Conservation (phyloP, 441 rosid genomes). For the Pelargonium fulgidum region DNA sequence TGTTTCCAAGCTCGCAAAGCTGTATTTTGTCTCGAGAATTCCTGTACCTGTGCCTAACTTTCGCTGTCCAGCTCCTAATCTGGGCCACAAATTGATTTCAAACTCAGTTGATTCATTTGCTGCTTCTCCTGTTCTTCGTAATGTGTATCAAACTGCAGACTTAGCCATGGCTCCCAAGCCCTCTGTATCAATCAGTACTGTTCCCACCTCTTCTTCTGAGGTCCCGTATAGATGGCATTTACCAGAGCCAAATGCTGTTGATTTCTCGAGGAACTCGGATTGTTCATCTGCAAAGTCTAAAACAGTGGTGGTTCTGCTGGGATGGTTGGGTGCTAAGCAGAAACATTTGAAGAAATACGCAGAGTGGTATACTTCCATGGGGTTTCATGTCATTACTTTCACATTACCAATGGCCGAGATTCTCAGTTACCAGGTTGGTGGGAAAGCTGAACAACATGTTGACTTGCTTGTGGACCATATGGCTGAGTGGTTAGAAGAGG, state of each 20-base stretch:
- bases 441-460: conserved; percentile 76
- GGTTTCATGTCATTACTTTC: conserved; percentile 85
- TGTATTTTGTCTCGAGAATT: conserved; percentile 47
- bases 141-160: conserved; percentile 56
- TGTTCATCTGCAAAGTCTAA: conserved; percentile 58
- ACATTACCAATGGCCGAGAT: conserved; percentile 81
- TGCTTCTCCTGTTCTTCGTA: conserved; percentile 40
- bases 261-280: conserved; percentile 45
- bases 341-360: conserved; percentile 84
- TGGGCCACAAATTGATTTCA: conserved; percentile 25
- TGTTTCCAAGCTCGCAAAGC: conserved; percentile 51
- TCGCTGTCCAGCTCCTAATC: conserved; percentile 30
- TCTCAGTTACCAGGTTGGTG: conserved; percentile 79
- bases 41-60: conserved; percentile 55
- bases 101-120: conserved; percentile 24
- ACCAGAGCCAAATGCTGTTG: conserved; percentile 53
- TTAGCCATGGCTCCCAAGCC: conserved; percentile 61
- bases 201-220: conserved; percentile 44
- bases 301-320: conserved; percentile 83
- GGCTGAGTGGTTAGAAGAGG: conserved; percentile 88
- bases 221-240: conserved; percentile 83
- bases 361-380: conserved; percentile 82
- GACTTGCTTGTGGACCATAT: conserved; percentile 78
- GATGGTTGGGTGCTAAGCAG: conserved; percentile 98
- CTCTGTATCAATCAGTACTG: conserved; percentile 21